Percentiles rank a stretch among this genome's conserved stretches.
Evolutionary conservation across 2,329 filamentous ascomycete genomes (phyloP).

Genomic region (Colletotrichum sp.): DNA sequence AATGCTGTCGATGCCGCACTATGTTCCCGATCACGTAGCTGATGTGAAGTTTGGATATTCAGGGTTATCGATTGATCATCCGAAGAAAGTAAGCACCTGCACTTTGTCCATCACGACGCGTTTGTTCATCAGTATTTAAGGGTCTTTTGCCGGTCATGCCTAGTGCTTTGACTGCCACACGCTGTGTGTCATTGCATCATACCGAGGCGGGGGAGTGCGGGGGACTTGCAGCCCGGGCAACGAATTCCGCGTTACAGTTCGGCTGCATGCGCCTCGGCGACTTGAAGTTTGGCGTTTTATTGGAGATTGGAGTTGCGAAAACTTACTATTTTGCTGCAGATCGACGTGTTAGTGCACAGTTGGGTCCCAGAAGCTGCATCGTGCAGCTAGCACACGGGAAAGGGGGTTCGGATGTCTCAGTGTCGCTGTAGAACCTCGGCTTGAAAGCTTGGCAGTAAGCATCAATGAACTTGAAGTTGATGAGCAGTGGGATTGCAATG

Average conservation of each 20-base stretch:
- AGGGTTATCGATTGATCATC: background rate
- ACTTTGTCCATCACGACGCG: background rate
- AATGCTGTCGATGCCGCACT: background rate
- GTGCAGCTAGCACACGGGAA: background rate
- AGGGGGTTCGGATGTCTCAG: background rate
- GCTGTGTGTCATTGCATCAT: slow-evolving; percentile 10
- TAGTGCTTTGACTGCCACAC: background rate
- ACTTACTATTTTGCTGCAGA: background rate
- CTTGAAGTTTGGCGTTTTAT: background rate
- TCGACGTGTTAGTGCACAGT: background rate
- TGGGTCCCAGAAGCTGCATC: background rate
- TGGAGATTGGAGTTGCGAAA: background rate
- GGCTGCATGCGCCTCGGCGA: background rate
- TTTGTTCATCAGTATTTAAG: background rate
- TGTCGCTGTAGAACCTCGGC: background rate
- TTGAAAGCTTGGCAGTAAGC: background rate
- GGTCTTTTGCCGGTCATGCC: background rate
- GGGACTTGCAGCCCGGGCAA: slow-evolving; percentile 10
- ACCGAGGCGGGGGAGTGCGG: slow-evolving; percentile 14
- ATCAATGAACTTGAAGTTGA: background rate
- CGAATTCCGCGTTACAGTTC: background rate
- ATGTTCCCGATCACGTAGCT: background rate
- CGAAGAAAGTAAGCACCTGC: background rate
- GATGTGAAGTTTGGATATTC: background rate
- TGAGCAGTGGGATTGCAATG: background rate